Evolutionary conservation across 129 eudicot species (phyloP).

Genomic region (Dittrichia graveolens): DNA sequence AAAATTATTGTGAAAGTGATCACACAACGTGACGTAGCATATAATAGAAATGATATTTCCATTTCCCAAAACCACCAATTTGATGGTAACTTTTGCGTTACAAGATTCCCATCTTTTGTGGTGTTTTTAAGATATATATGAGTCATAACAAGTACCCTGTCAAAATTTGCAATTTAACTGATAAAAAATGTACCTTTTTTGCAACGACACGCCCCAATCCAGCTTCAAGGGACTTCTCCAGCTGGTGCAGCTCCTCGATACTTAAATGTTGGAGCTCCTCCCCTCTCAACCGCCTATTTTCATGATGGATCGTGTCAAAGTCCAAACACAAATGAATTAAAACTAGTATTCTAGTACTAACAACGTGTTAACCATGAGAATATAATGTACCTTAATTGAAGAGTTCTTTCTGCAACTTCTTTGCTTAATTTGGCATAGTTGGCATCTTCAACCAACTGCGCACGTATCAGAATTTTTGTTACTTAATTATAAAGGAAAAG

Average conservation of each 20-base stretch:
- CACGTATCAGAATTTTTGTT: conserved; percentile 36
- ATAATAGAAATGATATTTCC: no score
- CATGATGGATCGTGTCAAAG: conserved; percentile 1
- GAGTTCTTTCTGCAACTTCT: conserved; percentile 81
- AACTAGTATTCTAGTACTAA: background rate
- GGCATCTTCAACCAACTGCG: conserved; percentile 83
- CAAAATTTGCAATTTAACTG: background rate
- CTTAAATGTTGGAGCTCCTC: conserved; percentile 79
- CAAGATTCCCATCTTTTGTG: background rate
- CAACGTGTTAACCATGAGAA: conserved; percentile 1
- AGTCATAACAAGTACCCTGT: background rate
- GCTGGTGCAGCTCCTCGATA: conserved; percentile 72
- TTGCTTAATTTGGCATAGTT: conserved; percentile 71
- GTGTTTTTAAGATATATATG: background rate
- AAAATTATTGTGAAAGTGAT: no score
- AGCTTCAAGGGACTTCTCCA: conserved; percentile 77
- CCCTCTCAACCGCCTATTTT: conserved; percentile 84
- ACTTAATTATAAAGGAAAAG: background rate
- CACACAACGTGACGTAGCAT: no score
- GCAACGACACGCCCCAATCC: conserved; percentile 77
- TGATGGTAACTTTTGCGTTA: background rate
- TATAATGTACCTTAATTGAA: conserved; percentile 61
- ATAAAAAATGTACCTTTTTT: conserved; percentile 55
- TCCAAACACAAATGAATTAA: conserved; percentile 10
- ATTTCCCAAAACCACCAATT: no score